Percentiles rank a stretch among this genome's conserved stretches.
Evolutionary conservation across 140 eudicot genomes (phyloP).

Genomic region (Ambrosia hybrid): DNA sequence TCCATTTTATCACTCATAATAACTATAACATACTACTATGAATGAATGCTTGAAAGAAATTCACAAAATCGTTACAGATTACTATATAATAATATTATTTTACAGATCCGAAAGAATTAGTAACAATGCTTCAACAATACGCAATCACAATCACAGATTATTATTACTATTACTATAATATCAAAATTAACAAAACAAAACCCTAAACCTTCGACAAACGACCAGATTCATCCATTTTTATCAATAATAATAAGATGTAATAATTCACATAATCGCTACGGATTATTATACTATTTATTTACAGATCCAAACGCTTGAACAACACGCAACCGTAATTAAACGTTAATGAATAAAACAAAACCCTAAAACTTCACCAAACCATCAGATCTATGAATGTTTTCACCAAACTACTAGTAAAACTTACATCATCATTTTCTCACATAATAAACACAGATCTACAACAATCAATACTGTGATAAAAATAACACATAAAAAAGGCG

Average conservation of each 20-base stretch:
- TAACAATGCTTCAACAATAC: too few relatives aligned
- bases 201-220: too few relatives aligned
- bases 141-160: too few relatives aligned
- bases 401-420: background rate
- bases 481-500: background rate
- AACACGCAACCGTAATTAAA: background rate
- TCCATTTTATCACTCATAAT: background rate
- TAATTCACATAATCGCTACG: background rate
- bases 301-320: background rate
- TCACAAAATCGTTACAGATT: too few relatives aligned
- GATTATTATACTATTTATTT: background rate
- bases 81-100: too few relatives aligned
- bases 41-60: background rate
- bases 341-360: constrained; percentile 1
- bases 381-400: constrained; percentile 8
- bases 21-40: background rate
- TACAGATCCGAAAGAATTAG: too few relatives aligned
- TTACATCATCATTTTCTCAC: background rate
- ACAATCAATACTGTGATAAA: background rate
- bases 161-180: too few relatives aligned
- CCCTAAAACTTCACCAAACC: constrained; percentile 5
- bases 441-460: constrained; percentile 19
- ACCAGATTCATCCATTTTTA: too few relatives aligned
- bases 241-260: too few relatives aligned
- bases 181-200: too few relatives aligned